A percentile compares a stretch with the other conserved stretches of the same genome.
These are phyloP conservation scores for Sphaerulina musiva DNA, from an alignment of 2,329 filamentous ascomycete genomes.

Conservation along the genomic window DNA sequence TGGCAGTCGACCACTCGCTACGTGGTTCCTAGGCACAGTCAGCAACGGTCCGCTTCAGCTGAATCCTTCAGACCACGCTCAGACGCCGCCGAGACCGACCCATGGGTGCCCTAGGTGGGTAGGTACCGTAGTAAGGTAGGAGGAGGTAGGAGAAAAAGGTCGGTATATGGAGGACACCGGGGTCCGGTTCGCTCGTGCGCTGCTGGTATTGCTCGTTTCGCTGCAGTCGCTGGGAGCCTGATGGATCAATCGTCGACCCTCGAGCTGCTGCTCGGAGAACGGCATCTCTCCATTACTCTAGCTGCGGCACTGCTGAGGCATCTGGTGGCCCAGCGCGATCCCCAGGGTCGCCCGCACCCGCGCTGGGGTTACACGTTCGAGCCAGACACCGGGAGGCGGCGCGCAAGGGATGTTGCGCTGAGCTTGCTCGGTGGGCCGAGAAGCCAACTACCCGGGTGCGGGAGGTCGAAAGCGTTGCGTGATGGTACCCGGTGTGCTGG, in stretches of 20 bases:
- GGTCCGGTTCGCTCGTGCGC: background rate
- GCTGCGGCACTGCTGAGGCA: slow-evolving; percentile 1
- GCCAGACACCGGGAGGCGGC: slow-evolving; percentile 9
- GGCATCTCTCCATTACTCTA: background rate
- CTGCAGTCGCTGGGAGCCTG: background rate
- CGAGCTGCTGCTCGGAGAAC: background rate
- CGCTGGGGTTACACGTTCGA: slow-evolving; percentile 17
- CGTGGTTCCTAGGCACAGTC: background rate
- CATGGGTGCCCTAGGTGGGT: background rate
- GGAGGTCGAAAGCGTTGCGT: slow-evolving; percentile 13
- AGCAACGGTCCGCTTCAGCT: background rate
- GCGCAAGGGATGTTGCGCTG: slow-evolving; percentile 15
- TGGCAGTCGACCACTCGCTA: background rate
- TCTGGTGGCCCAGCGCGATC: background rate
- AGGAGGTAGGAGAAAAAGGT: no score
- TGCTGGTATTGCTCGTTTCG: background rate
- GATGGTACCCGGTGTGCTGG: slow-evolving; percentile 12
- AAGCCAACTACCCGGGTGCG: slow-evolving; percentile 16
- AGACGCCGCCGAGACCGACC: background rate
- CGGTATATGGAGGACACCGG: background rate
- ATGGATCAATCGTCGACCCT: background rate
- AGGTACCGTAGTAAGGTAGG: background rate
- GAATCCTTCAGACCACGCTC: background rate
- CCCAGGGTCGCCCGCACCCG: slow-evolving; percentile 8
- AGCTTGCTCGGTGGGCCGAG: slow-evolving; percentile 2